Evolutionary conservation across 73 alveolate species (phyloP).

Genomic region (Paramecium primaurelia): DNA sequence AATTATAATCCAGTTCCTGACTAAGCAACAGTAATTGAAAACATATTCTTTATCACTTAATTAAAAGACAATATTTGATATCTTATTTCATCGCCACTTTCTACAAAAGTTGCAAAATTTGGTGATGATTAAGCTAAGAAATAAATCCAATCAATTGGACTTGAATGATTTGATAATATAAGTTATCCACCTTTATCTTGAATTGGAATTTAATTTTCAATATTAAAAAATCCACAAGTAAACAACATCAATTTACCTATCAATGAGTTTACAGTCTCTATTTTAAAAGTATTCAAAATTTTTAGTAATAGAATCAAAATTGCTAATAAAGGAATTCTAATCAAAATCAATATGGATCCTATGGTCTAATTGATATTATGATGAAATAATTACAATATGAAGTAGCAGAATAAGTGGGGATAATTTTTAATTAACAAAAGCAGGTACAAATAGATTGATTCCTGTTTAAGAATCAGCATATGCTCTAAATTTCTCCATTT

Average conservation of each 20-base stretch:
- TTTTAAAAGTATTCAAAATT: not conserved
- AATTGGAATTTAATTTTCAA: slow-evolving; percentile 15
- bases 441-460: slow-evolving; percentile 53
- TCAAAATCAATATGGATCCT: slow-evolving; percentile 18
- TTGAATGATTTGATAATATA: slow-evolving; percentile 50
- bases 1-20: not conserved
- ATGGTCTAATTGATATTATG: not conserved
- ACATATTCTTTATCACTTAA: not conserved
- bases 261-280: not conserved
- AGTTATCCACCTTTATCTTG: slow-evolving; percentile 26
- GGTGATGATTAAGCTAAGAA: not conserved
- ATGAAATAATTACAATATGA: not conserved
- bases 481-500: slow-evolving; percentile 61
- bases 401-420: not conserved
- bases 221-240: slow-evolving; percentile 18
- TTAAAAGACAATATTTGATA: not conserved
- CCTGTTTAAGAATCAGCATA: slow-evolving; percentile 62
- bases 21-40: not conserved
- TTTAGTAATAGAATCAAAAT: not conserved
- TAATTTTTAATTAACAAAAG: slow-evolving; percentile 26
- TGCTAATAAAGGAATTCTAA: slow-evolving; percentile 45
- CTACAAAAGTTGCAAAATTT: not conserved
- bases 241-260: slow-evolving; percentile 35
- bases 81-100: not conserved
- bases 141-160: slow-evolving; percentile 51